Evolutionary conservation across 208 protist species (phyloP).

Genomic region (Wallacemonas sp.): DNA sequence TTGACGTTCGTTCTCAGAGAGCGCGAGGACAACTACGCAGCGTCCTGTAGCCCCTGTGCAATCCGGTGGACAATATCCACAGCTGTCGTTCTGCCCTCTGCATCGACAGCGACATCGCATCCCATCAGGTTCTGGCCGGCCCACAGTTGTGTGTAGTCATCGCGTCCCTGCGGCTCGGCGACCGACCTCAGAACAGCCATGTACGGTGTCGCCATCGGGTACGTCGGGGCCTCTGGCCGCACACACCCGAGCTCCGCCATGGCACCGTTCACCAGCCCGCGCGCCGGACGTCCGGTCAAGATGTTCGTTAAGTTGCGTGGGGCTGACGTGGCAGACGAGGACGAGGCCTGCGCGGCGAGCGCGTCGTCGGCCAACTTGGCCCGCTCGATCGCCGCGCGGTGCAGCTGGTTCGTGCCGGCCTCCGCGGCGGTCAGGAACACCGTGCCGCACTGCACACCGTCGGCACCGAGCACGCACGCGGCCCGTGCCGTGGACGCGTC

Average conservation of each 20-base stretch:
- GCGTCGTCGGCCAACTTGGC: constrained; percentile 10
- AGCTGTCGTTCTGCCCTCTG: not conserved
- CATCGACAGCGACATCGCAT: not conserved
- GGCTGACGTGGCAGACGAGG: not conserved
- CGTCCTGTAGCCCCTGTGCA: not conserved
- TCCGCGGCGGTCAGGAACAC: constrained; percentile 33
- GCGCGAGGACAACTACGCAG: too few relatives aligned
- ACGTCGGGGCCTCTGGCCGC: constrained; percentile 22
- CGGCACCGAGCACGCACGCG: constrained; percentile 34
- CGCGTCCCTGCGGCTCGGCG: constrained; percentile 20
- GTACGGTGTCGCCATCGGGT: constrained; percentile 20
- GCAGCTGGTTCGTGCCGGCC: constrained; percentile 18
- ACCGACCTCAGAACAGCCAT: constrained; percentile 14
- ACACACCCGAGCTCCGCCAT: constrained; percentile 28
- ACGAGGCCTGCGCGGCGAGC: not conserved
- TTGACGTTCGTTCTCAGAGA: not conserved
- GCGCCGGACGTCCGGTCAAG: constrained; percentile 23
- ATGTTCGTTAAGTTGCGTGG: constrained; percentile 20
- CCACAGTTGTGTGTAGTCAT: constrained; percentile 28
- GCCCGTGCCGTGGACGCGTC: constrained; percentile 26
- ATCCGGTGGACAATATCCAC: not conserved
- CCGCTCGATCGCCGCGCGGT: constrained; percentile 18
- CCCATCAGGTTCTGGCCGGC: constrained; percentile 25
- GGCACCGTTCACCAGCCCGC: constrained; percentile 20
- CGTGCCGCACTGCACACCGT: constrained; percentile 40